Percentiles rank a stretch among this genome's conserved stretches.
Conservation (phyloP, 139 green algal species). For the Tetraselmis chui region DNA sequence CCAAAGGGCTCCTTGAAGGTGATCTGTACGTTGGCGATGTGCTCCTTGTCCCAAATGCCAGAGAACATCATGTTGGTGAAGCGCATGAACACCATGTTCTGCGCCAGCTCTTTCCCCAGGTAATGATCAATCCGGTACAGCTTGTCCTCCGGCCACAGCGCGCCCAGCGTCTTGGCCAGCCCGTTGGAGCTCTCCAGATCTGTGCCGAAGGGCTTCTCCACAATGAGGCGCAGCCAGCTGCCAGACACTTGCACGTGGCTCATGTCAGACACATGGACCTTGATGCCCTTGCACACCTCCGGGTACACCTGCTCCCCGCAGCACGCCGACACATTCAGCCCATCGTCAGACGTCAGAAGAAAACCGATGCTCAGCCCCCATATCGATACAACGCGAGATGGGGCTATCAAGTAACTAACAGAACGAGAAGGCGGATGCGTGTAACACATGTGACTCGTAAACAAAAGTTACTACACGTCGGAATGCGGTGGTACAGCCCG, state of each 20-base stretch:
- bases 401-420: too few species aligned
- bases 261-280: not conserved
- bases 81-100: slow-evolving; percentile 95
- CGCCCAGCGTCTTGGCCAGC: slow-evolving; percentile 61
- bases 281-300: slow-evolving; percentile 42
- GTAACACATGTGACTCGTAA: too few species aligned
- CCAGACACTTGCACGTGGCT: not conserved
- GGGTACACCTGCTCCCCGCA: slow-evolving; percentile 92
- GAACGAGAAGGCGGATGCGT: too few species aligned
- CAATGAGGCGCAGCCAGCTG: slow-evolving; percentile 61
- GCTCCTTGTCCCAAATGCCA: slow-evolving; percentile 73
- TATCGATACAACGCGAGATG: too few species aligned
- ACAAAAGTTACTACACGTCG: too few species aligned
- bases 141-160: slow-evolving; percentile 77
- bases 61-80: slow-evolving; percentile 90
- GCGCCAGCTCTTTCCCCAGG: slow-evolving; percentile 93
- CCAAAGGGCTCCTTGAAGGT: slow-evolving; percentile 93
- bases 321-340: too few species aligned
- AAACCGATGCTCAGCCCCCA: too few species aligned
- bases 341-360: too few species aligned
- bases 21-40: slow-evolving; percentile 88
- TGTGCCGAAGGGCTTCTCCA: slow-evolving; percentile 55
- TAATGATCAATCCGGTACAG: slow-evolving; percentile 96
- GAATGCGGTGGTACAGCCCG: too few species aligned
- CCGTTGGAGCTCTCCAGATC: slow-evolving; percentile 78